phyloP scores from a whole-genome alignment of 2,329 filamentous ascomycete genomes.

The Macrophomina pseudophaseolina region DNA sequence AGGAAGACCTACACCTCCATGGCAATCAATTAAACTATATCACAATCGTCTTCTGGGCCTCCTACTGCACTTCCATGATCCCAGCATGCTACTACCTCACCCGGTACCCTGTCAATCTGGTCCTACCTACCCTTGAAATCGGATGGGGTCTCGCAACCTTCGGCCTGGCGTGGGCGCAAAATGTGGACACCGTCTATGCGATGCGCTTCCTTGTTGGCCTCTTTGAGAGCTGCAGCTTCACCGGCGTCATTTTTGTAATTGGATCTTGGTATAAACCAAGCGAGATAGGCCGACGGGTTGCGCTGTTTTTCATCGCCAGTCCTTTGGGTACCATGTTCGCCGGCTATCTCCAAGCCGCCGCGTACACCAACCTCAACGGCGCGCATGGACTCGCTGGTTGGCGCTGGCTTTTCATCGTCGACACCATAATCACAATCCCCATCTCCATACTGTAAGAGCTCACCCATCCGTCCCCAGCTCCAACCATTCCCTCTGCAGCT shows the following conservation, averaged over 20 bases:
- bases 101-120: slow-evolving; percentile 33
- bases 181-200: slow-evolving; percentile 29
- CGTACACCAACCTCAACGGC: slow-evolving; percentile 40
- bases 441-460: slow-evolving; percentile 31
- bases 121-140: slow-evolving; percentile 33
- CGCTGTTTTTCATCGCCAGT: slow-evolving; percentile 40
- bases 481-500: not conserved
- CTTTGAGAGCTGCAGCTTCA: slow-evolving; percentile 40
- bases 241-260: slow-evolving; percentile 46
- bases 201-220: slow-evolving; percentile 47
- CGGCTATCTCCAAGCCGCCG: slow-evolving; percentile 41
- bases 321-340: slow-evolving; percentile 42
- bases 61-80: slow-evolving; percentile 50
- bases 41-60: slow-evolving; percentile 40
- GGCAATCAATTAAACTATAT: slow-evolving; percentile 30
- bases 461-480: not conserved
- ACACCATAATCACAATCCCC: slow-evolving; percentile 48
- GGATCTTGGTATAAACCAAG: slow-evolving; percentile 51
- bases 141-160: slow-evolving; percentile 36
- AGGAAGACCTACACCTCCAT: slow-evolving; percentile 28
- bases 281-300: slow-evolving; percentile 40
- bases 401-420: slow-evolving; percentile 42
- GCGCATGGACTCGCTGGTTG: slow-evolving; percentile 33
- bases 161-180: slow-evolving; percentile 32
- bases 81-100: slow-evolving; percentile 48